A percentile compares a stretch with the other conserved stretches of the same genome.
phyloP scores from a whole-genome alignment of 2,329 filamentous ascomycete species.

The Samsoniella hepiali region DNA sequence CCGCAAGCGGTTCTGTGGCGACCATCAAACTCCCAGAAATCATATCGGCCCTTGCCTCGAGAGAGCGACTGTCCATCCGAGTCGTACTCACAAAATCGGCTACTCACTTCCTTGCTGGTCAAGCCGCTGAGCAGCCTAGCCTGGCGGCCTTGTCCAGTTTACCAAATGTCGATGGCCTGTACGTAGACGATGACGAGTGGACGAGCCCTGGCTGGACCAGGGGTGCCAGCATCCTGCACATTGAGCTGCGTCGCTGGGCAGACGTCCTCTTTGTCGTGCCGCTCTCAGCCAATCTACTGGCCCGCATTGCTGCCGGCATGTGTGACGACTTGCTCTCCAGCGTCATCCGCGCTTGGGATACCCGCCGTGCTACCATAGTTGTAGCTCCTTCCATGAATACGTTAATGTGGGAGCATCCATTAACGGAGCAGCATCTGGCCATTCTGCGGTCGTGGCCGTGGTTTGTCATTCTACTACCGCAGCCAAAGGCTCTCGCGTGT shows the following conservation, averaged over 20 bases:
- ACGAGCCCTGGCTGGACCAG: conserved; percentile 65
- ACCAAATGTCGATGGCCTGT: conserved; percentile 75
- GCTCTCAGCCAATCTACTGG: conserved; percentile 78
- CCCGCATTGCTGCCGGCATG: conserved; percentile 76
- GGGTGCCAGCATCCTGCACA: conserved; percentile 80
- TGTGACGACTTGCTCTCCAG: conserved; percentile 72
- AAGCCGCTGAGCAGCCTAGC: conserved; percentile 72
- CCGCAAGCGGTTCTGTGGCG: conserved; percentile 61
- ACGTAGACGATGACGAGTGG: conserved; percentile 87
- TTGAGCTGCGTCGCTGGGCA: conserved; percentile 77
- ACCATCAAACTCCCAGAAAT: conserved; percentile 79
- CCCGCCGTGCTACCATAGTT: conserved; percentile 63
- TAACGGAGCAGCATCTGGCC: conserved; percentile 69
- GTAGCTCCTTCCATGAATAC: conserved; percentile 86
- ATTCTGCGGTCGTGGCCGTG: conserved; percentile 62
- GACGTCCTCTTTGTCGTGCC: conserved; percentile 78
- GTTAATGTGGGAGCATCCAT: conserved; percentile 83
- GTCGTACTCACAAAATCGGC: conserved; percentile 76
- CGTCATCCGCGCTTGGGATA: conserved; percentile 86
- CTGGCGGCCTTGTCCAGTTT: conserved; percentile 56
- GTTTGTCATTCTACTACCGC: conserved; percentile 70
- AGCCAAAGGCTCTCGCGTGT: conserved; percentile 77
- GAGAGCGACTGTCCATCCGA: conserved; percentile 69
- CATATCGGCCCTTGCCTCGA: conserved; percentile 52
- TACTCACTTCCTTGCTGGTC: conserved; percentile 70